Conservation (phyloP, 345 rosid genomes). For the Cardamine occulta region DNA sequence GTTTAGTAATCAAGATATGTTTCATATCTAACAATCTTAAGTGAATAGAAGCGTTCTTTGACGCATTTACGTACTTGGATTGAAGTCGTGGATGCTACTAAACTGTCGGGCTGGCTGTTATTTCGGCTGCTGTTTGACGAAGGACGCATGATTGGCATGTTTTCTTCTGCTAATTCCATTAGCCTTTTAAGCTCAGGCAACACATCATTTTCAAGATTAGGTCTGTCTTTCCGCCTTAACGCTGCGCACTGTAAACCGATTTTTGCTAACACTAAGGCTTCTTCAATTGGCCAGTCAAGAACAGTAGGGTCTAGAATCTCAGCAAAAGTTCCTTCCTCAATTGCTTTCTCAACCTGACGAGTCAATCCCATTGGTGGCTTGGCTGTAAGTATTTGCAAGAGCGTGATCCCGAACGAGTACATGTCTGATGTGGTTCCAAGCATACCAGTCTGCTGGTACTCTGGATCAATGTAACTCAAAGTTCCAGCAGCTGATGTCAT, state of each 20-base stretch:
- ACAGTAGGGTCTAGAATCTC: constrained; percentile 37
- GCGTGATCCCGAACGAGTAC: constrained; percentile 40
- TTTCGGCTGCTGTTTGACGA: neutral
- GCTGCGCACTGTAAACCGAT: constrained; percentile 34
- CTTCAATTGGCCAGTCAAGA: constrained; percentile 43
- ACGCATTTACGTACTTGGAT: constrained; percentile 18
- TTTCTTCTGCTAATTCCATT: constrained; percentile 30
- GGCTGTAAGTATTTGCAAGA: constrained; percentile 42
- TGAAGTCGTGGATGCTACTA: neutral
- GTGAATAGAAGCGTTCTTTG: neutral
- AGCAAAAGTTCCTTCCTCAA: constrained; percentile 27
- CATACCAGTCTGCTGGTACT: constrained; percentile 39
- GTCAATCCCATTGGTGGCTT: constrained; percentile 41
- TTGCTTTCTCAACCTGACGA: constrained; percentile 16
- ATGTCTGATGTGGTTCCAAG: constrained; percentile 36
- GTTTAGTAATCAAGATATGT: constrained; percentile 20
- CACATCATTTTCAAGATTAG: constrained; percentile 32
- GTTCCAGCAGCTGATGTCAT: constrained; percentile 42
- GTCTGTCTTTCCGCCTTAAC: constrained; percentile 35
- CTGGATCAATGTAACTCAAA: constrained; percentile 42
- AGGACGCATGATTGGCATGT: neutral
- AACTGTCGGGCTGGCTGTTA: neutral
- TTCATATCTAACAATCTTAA: neutral
- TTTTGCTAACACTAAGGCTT: constrained; percentile 33
- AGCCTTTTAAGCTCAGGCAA: constrained; percentile 39